A percentile compares a stretch with the other conserved stretches of the same genome.
Evolutionary conservation across 2,329 filamentous ascomycete species (phyloP).

Genomic region (Chaetothyriales sp.): DNA sequence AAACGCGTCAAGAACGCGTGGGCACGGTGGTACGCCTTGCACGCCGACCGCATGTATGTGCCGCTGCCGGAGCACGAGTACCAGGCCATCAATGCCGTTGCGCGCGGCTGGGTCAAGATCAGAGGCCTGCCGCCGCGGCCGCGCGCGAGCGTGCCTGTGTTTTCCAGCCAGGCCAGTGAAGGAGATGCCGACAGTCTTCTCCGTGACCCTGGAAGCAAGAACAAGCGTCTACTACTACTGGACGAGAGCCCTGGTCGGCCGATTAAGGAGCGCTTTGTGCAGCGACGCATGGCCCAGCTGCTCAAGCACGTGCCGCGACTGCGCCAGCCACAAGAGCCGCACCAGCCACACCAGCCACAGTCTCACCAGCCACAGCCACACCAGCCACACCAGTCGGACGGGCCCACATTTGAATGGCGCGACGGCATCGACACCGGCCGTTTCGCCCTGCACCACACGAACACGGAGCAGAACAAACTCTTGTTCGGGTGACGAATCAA

Average conservation of each 20-base stretch:
- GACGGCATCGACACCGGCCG: background rate
- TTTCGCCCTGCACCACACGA: background rate
- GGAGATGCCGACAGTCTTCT: background rate
- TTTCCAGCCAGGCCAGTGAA: background rate
- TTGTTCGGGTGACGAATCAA: background rate
- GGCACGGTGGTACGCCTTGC: slow-evolving; percentile 25
- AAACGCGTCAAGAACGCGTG: slow-evolving; percentile 25
- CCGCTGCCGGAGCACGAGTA: slow-evolving; percentile 28
- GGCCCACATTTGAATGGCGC: background rate
- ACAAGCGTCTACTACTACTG: background rate
- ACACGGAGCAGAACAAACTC: background rate
- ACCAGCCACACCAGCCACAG: background rate
- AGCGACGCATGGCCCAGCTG: background rate
- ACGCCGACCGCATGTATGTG: slow-evolving; percentile 24
- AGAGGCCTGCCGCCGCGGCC: slow-evolving; percentile 22
- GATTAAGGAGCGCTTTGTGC: background rate
- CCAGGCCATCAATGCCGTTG: slow-evolving; percentile 22
- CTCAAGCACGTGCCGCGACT: background rate
- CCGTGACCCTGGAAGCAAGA: background rate
- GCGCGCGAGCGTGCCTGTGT: background rate
- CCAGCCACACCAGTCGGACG: background rate
- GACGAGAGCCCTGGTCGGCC: background rate
- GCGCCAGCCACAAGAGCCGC: background rate
- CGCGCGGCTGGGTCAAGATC: slow-evolving; percentile 15
- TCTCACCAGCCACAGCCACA: background rate